Base-by-base conservation (phyloP, 2,329 filamentous ascomycete species). In the Fusarium ramigenum region DNA sequence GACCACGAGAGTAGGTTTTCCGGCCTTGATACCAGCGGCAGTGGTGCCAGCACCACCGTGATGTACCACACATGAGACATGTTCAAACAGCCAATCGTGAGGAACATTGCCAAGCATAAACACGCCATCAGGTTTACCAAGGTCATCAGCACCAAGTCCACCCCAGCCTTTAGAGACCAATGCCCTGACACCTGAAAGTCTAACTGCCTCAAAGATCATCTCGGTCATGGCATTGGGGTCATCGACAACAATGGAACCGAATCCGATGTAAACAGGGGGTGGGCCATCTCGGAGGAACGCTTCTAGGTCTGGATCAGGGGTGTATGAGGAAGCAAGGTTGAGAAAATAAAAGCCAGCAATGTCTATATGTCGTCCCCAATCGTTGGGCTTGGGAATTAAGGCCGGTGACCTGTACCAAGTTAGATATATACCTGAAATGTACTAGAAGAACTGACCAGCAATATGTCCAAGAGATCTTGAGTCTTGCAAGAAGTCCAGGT, bases 161-260 rank as follows among this genome's bases (percentile, higher is more conserved):
- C 94, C 94, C 95, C 94, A 97, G 21, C 94, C 95, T 78, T 96
- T 95, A 0, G 93, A 96, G 2, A 97, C 92, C 2, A 97, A 83
- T 4, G 94, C 94, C 63, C 94, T 87, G n/a, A 93, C 87, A 2
- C 93, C 92, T 1, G 91, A 87, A 15, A 87, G 85, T 58, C 86
- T 84, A 6, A 95, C 85, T 2, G 93, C 93, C 19, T 93, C 90
- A 63, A 95, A 93, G 12, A 96, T 92, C 65, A 91, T 86, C 25
- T 86, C 83, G 0, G 93, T 95, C 81, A 95, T 88, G 2, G 84
- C 88, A 65, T 92, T 88, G 0, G 93, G 92, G 68, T 95, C 90
- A 63, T 95, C 92, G 0, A 95, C 91, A 4, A 96, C 93, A 59
- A 96, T 96, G 0, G 92, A 94, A 1, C 93, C 93, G 75, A 96